Evolutionary conservation across 2,329 filamentous ascomycete genomes (phyloP).

Genomic region (Lecanosticta acicola): DNA sequence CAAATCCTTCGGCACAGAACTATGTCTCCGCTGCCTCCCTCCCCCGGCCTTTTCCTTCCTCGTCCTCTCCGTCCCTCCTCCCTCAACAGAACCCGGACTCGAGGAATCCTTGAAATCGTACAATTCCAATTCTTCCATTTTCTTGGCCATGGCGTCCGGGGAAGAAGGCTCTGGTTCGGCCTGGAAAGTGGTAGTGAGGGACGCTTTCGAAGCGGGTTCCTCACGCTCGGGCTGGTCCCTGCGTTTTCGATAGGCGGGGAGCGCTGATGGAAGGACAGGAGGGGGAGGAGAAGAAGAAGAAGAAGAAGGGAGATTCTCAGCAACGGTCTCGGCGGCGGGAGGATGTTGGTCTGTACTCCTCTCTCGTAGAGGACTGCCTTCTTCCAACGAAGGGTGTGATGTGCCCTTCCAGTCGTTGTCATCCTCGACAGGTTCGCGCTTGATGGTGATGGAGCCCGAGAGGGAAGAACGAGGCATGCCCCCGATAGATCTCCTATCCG

Average conservation of each 20-base stretch:
- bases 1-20: constrained; percentile 23
- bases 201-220: background rate
- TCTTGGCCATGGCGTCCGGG: constrained; percentile 15
- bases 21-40: constrained; percentile 21
- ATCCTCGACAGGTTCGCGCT: constrained; percentile 28
- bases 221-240: constrained; percentile 3
- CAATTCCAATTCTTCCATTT: constrained; percentile 28
- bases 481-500: constrained; percentile 5
- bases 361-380: constrained; percentile 18
- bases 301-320: background rate
- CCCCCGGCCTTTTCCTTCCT: constrained; percentile 3
- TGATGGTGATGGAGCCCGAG: constrained; percentile 19
- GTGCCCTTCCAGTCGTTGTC: constrained; percentile 20
- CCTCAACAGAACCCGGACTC: constrained; percentile 11
- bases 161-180: background rate
- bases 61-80: constrained; percentile 20
- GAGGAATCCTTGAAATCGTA: constrained; percentile 34
- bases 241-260: constrained; percentile 2
- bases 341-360: constrained; percentile 12
- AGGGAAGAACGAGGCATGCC: background rate
- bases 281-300: background rate
- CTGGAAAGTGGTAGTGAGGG: background rate
- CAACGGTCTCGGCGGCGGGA: background rate
- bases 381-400: background rate
- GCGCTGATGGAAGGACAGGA: constrained; percentile 3